Conservation (phyloP, 2,329 filamentous ascomycete species). For the Cordyceps cicadae region DNA sequence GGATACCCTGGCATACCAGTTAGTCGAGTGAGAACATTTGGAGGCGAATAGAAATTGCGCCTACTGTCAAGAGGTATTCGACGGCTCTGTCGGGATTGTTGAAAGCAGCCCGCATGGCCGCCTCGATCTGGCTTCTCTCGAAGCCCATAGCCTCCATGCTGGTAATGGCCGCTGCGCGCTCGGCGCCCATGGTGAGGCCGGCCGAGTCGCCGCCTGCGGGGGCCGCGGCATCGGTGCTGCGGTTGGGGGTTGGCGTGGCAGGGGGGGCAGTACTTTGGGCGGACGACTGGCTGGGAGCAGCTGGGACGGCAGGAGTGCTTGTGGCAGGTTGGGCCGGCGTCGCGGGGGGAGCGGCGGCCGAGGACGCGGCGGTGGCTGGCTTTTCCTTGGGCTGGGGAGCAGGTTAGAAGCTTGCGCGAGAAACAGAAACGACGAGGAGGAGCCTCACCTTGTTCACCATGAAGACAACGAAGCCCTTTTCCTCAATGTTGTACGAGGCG, state of each 20-base stretch:
- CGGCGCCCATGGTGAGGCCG: slow-evolving; percentile 73
- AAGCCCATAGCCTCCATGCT: slow-evolving; percentile 99
- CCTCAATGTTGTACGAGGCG: slow-evolving; percentile 95
- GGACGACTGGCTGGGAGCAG: slow-evolving; percentile 29
- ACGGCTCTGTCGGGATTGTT: slow-evolving; percentile 96
- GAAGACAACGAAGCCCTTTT: slow-evolving; percentile 98
- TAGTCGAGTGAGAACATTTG: neutral
- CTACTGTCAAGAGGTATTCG: slow-evolving; percentile 83
- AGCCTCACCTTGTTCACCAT: slow-evolving; percentile 84
- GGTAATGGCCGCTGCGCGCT: slow-evolving; percentile 71
- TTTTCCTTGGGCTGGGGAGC: slow-evolving; percentile 52
- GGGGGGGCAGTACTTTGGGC: slow-evolving; percentile 40
- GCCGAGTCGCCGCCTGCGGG: slow-evolving; percentile 36
- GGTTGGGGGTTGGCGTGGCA: slow-evolving; percentile 39
- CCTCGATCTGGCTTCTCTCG: slow-evolving; percentile 75
- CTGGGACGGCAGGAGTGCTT: slow-evolving; percentile 52
- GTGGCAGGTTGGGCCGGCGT: slow-evolving; percentile 48
- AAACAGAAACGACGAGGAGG: neutral
- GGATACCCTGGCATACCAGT: slow-evolving; percentile 62
- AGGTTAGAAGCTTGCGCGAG: slow-evolving; percentile 11
- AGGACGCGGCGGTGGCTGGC: slow-evolving; percentile 45
- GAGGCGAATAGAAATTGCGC: slow-evolving; percentile 22
- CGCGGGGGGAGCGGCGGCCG: slow-evolving; percentile 49
- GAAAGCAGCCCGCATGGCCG: slow-evolving; percentile 91
- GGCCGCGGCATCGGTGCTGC: slow-evolving; percentile 48